Evolutionary conservation across 2,329 filamentous ascomycete genomes (phyloP).

Genomic region (Sporothrix brunneoviolacea): DNA sequence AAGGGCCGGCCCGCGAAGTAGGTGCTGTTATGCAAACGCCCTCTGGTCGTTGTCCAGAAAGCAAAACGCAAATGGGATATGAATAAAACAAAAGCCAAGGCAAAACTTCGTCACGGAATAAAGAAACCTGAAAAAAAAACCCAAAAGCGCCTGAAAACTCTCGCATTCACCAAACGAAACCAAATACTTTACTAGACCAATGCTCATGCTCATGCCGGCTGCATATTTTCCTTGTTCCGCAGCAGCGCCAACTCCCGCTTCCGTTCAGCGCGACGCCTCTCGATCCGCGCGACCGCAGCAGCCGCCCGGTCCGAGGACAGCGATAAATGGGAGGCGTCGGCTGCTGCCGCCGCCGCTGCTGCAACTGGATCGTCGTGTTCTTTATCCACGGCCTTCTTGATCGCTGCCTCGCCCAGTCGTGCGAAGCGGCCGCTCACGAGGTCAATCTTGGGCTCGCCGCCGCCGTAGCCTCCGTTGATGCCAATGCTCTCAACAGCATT

Average conservation of each 20-base stretch:
- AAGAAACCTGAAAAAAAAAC: neutral
- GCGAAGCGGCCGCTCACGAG: neutral
- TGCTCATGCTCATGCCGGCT: constrained; percentile 29
- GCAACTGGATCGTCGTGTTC: neutral
- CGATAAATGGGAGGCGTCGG: constrained; percentile 30
- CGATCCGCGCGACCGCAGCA: constrained; percentile 48
- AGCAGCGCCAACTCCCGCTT: constrained; percentile 19
- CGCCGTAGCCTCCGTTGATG: neutral
- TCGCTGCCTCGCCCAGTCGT: neutral
- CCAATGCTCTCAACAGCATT: neutral
- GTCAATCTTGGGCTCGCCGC: neutral
- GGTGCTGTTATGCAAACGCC: too few species aligned
- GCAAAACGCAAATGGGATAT: neutral
- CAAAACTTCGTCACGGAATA: too few species aligned
- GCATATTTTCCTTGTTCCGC: constrained; percentile 47
- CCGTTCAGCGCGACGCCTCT: constrained; percentile 48
- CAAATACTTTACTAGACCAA: too few species aligned
- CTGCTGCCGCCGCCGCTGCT: neutral
- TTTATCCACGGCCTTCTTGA: neutral
- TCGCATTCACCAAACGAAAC: too few species aligned
- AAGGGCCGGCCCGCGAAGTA: too few species aligned
- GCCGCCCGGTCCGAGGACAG: constrained; percentile 46
- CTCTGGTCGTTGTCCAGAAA: too few species aligned
- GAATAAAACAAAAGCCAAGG: neutral
- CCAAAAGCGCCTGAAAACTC: neutral